phyloP scores from a whole-genome alignment of 306 rosid species.

The Mimosa pudica region DNA sequence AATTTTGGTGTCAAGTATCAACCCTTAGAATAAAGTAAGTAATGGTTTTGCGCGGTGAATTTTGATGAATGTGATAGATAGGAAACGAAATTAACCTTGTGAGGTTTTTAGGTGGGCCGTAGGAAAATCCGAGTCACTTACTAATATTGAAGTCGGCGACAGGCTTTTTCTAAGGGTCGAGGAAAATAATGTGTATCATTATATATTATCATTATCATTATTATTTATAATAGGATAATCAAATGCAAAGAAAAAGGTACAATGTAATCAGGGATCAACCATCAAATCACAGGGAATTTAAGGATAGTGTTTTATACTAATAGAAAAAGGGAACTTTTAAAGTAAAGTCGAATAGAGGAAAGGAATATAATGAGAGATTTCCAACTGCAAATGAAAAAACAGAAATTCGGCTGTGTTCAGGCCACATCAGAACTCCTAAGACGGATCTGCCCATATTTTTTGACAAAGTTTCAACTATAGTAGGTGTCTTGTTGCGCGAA shows the following conservation, averaged over 20 bases:
- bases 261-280: conserved; percentile 13
- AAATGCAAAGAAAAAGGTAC: conserved; percentile 3
- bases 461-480: not conserved
- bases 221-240: not conserved
- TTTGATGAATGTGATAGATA: not conserved
- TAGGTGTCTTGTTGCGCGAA: not conserved
- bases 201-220: too few species aligned
- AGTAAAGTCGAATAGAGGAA: not conserved
- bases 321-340: not conserved
- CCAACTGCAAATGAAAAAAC: not conserved
- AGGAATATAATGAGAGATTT: not conserved
- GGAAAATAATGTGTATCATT: not conserved
- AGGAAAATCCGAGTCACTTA: not conserved
- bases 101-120: not conserved
- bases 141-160: conserved; percentile 12
- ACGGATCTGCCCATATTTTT: not conserved
- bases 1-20: not conserved
- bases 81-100: not conserved
- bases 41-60: not conserved
- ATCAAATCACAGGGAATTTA: conserved; percentile 7
- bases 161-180: not conserved
- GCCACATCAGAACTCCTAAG: not conserved
- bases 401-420: conserved; percentile 2
- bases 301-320: not conserved
- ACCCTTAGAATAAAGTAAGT: not conserved